A percentile compares a stretch with the other conserved stretches of the same genome.
These are phyloP conservation scores for Lipomyces orientalis DNA, from an alignment of 805 yeast genomes.

Conservation along the genomic window DNA sequence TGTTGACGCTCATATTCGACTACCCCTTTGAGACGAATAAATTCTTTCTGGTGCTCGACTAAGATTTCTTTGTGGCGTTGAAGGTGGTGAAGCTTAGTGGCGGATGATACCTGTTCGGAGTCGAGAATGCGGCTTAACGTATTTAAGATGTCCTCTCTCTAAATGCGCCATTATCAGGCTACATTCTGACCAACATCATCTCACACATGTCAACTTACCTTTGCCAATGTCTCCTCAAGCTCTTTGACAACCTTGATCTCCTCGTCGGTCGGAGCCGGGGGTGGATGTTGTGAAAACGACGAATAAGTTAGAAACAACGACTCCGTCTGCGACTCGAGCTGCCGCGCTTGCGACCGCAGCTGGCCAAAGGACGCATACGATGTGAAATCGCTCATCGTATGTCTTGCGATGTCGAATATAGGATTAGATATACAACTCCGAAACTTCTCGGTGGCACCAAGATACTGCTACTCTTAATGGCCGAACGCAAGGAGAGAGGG, in stretches of 20 bases:
- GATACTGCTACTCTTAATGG: background rate
- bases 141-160: constrained; percentile 60
- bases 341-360: constrained; percentile 68
- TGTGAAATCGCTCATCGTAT: constrained; percentile 21
- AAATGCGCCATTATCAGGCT: background rate
- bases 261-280: constrained; percentile 55
- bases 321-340: constrained; percentile 73
- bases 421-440: background rate
- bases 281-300: constrained; percentile 58
- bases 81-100: constrained; percentile 79
- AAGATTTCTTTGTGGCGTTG: constrained; percentile 80
- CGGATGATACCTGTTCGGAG: constrained; percentile 60
- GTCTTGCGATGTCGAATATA: background rate
- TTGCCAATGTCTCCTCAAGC: constrained; percentile 59
- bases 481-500: background rate
- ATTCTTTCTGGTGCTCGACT: constrained; percentile 70
- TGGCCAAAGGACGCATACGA: constrained; percentile 59
- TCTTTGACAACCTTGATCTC: constrained; percentile 54
- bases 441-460: background rate
- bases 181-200: background rate
- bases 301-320: constrained; percentile 59
- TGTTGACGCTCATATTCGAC: constrained; percentile 78
- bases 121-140: constrained; percentile 62
- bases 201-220: constrained; percentile 44
- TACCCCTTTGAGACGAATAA: constrained; percentile 60